Base-by-base conservation (phyloP, 192 early-diverging fungal species). In the Backusella luteola region DNA sequence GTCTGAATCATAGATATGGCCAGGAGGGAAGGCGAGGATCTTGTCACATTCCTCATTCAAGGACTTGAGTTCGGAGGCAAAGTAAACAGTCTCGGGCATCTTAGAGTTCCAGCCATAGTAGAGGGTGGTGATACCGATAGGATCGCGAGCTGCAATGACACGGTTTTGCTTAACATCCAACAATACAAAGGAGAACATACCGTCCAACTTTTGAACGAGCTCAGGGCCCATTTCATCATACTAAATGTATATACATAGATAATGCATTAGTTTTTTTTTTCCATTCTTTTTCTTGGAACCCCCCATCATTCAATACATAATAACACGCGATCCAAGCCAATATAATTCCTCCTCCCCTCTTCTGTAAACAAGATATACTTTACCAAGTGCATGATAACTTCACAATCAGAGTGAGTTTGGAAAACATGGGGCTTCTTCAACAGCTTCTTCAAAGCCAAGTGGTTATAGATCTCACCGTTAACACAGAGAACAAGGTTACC, bases 391-490 rank as follows among this genome's bases (percentile, higher is more conserved):
- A 99, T 85, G 73, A 99, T 97, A 69, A 97, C 91, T 83, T 99
- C 97, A 86, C 97, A 99, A 84, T 99, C 97, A 73, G 97, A 99
- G 77, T 95, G 92, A 73, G 97, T 99, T 87, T 96, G 94, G 91
- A 99, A 99, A 59, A 79, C 77, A 72, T 87, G 83, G 6, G 87
- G 85, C 52, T 86, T 79, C 86, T 94, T 93, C 75, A 98, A 90
- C 79, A 85, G 70, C 79, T 89, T 87, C 75, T 91, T 87, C 9
- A 99, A 91, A 39, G 87, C 80, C 78, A 93, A 91, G 88, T 99
- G 96, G 92, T 99, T 99, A 89, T 99, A 99, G 84, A 99, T 99
- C 83, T 99, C 97, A 75, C 97, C 97, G 86, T 99, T 99, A 79
- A 98, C 97, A 32, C 90, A 86, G 71, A 99, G 89, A 72, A 99